Percentiles rank a stretch among this genome's conserved stretches.
Conservation (phyloP, 2,329 filamentous ascomycete genomes). For the Ophiostoma montium region DNA sequence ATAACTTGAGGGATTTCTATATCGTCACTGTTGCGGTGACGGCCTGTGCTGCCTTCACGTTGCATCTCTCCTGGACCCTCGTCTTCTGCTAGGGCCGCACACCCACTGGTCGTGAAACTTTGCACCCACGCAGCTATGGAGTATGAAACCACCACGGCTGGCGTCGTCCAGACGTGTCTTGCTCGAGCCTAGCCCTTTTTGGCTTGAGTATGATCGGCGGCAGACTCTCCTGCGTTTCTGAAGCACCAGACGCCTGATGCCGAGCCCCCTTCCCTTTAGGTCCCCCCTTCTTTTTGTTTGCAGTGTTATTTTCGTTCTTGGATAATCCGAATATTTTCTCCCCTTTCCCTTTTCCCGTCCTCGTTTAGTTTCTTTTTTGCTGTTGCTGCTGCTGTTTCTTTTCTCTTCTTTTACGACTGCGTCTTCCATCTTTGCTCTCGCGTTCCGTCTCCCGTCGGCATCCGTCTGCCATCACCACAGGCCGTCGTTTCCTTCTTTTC, state of each 20-base stretch:
- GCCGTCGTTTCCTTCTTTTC: background rate
- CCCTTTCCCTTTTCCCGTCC: background rate
- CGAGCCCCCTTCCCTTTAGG: slow-evolving; percentile 8
- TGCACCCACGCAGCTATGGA: too few relatives aligned
- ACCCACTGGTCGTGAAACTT: too few relatives aligned
- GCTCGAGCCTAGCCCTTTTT: background rate
- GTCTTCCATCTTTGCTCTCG: slow-evolving; percentile 1
- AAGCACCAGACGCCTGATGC: slow-evolving; percentile 18
- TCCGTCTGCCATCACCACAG: slow-evolving; percentile 1
- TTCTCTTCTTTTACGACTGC: background rate
- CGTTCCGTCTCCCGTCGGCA: slow-evolving; percentile 1
- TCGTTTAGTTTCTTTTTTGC: background rate
- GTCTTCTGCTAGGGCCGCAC: too few relatives aligned
- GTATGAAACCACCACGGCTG: too few relatives aligned
- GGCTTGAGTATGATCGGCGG: slow-evolving; percentile 29
- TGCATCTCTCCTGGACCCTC: background rate
- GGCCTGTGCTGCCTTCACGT: background rate
- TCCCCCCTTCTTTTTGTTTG: slow-evolving; percentile 6
- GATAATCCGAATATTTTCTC: slow-evolving; percentile 1
- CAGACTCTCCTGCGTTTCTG: slow-evolving; percentile 26
- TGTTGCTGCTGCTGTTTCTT: slow-evolving; percentile 2
- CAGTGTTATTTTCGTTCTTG: background rate
- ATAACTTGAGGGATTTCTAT: too few relatives aligned
- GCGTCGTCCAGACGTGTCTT: background rate
- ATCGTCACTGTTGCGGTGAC: too few relatives aligned